Percentiles rank a stretch among this genome's conserved stretches.
Conservation (phyloP, 2,329 filamentous ascomycete species). For the Neocatenulostroma microsporum region DNA sequence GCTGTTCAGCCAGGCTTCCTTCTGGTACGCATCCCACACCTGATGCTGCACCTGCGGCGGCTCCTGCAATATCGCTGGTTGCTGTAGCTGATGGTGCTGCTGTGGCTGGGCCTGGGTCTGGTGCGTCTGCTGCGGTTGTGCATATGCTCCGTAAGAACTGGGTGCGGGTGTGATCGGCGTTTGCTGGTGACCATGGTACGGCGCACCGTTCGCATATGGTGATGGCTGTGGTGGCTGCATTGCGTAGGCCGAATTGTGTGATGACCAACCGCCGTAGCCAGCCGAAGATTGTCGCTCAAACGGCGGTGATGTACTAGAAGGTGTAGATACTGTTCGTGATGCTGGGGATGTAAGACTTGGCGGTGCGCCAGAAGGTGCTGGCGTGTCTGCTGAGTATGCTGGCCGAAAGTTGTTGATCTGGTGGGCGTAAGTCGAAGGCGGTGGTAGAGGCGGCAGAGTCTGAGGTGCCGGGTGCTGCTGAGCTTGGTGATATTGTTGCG, state of each 20-base stretch:
- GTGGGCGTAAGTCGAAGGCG: constrained; percentile 11
- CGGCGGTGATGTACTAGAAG: constrained; percentile 21
- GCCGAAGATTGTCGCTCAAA: constrained; percentile 11
- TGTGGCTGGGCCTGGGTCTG: too few species aligned
- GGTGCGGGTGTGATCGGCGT: constrained; percentile 7
- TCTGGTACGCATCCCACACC: constrained; percentile 20
- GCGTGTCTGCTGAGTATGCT: constrained; percentile 15
- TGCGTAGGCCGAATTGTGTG: constrained; percentile 15
- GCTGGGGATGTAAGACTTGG: constrained; percentile 24
- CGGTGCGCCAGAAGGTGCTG: constrained; percentile 11
- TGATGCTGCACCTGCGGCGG: constrained; percentile 9
- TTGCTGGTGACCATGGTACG: constrained; percentile 5
- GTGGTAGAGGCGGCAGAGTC: constrained; percentile 10
- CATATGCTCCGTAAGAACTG: constrained; percentile 10
- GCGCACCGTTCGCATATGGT: constrained; percentile 15
- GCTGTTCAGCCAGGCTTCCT: constrained; percentile 30
- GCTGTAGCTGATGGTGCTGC: constrained; percentile 5
- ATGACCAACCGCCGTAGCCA: constrained; percentile 16
- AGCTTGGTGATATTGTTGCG: constrained; percentile 8
- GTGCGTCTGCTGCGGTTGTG: constrained; percentile 8
- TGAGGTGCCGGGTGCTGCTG: constrained; percentile 8
- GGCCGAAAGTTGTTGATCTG: constrained; percentile 23
- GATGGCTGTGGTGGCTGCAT: constrained; percentile 16
- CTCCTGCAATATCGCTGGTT: constrained; percentile 1
- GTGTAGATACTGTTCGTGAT: constrained; percentile 18